Evolutionary conservation across 345 rosid genomes (phyloP).

Genomic region (Physaria fendleri): DNA sequence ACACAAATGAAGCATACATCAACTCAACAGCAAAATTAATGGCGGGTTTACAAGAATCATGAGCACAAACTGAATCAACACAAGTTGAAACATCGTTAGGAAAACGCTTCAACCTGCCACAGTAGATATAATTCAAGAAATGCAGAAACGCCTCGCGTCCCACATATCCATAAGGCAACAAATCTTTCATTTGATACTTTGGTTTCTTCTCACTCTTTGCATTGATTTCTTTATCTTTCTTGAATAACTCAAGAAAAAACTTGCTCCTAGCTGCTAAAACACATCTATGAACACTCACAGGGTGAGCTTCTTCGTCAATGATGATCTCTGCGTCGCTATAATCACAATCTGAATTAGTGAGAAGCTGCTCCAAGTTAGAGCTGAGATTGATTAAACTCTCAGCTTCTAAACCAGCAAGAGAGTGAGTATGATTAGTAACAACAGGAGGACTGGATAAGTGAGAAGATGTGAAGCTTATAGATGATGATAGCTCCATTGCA

Average conservation of each 20-base stretch:
- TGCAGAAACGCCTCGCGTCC: conserved; percentile 70
- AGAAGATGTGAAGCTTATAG: conserved; percentile 71
- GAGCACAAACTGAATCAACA: conserved; percentile 58
- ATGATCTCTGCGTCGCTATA: conserved; percentile 81
- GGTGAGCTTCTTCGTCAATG: conserved; percentile 36
- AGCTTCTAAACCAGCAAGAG: conserved; percentile 48
- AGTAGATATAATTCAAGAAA: conserved; percentile 66
- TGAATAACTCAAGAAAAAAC: conserved; percentile 66
- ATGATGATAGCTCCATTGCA: conserved; percentile 67
- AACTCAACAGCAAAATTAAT: conserved; percentile 71
- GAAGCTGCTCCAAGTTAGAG: conserved; percentile 66
- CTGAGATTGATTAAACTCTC: conserved; percentile 71
- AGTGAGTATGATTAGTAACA: conserved; percentile 31
- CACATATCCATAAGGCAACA: conserved; percentile 63
- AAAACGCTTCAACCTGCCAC: conserved; percentile 70
- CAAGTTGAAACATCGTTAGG: conserved; percentile 79
- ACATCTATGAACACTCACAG: conserved; percentile 75
- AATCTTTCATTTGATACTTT: conserved; percentile 44
- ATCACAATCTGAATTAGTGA: conserved; percentile 40
- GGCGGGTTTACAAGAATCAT: conserved; percentile 85
- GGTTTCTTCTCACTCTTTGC: conserved; percentile 33
- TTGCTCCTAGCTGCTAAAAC: conserved; percentile 78
- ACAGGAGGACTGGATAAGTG: conserved; percentile 48
- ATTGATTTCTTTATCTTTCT: conserved; percentile 36
- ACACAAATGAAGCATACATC: conserved; percentile 75